These are phyloP conservation scores for Rhodocollybia butyracea DNA, from an alignment of 768 basidiomycete species.

Conservation along the genomic window DNA sequence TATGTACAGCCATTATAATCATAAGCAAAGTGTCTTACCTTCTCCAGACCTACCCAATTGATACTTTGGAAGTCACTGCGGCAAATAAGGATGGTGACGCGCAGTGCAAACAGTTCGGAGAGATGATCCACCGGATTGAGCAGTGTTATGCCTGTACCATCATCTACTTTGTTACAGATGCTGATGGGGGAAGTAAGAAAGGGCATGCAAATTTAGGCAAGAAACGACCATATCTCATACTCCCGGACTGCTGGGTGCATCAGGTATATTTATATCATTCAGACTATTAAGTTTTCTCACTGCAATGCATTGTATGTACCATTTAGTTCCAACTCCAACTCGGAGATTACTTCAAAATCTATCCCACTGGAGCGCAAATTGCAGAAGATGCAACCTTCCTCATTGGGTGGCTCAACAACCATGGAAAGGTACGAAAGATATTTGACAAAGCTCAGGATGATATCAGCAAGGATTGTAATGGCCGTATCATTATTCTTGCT, in stretches of 20 bases:
- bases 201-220: background rate
- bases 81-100: background rate
- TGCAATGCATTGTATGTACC: background rate
- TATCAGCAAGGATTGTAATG: background rate
- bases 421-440: constrained; percentile 1
- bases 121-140: constrained; percentile 1
- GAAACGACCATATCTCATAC: constrained; percentile 6
- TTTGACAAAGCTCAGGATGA: background rate
- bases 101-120: background rate
- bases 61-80: background rate
- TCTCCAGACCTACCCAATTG: background rate
- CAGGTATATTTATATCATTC: background rate
- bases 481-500: background rate
- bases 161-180: constrained; percentile 1
- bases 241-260: constrained; percentile 13
- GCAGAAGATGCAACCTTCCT: constrained; percentile 7
- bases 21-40: background rate
- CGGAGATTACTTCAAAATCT: constrained; percentile 11
- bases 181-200: constrained; percentile 8
- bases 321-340: constrained; percentile 9
- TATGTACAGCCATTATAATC: background rate
- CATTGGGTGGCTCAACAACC: background rate
- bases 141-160: background rate
- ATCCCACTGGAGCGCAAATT: background rate
- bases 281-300: background rate